A percentile compares a stretch with the other conserved stretches of the same genome.
phyloP scores from a whole-genome alignment of 371 early-diverging fungal species.

The Mucor ambiguus region DNA sequence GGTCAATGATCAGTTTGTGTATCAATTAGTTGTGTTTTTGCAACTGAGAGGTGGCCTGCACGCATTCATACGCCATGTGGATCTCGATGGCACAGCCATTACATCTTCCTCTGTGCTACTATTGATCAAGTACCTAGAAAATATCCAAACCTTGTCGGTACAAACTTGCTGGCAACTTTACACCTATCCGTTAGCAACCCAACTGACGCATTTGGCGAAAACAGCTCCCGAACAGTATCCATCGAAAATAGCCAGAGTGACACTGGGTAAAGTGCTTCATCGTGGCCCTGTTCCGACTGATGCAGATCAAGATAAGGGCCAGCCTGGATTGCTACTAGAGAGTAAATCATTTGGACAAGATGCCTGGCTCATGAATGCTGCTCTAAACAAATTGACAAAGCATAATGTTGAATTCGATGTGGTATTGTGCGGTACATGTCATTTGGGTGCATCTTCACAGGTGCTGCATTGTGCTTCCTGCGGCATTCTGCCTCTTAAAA shows the following conservation, averaged over 20 bases:
- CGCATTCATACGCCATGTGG: constrained; percentile 4
- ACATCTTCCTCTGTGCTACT: constrained; percentile 14
- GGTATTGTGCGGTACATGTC: constrained; percentile 20
- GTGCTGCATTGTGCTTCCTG: constrained; percentile 20
- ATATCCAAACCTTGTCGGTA: constrained; percentile 21
- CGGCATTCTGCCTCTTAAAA: constrained; percentile 19
- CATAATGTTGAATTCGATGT: constrained; percentile 21
- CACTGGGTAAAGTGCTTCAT: constrained; percentile 20
- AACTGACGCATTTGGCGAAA: constrained; percentile 12
- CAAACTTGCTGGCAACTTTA: constrained; percentile 23
- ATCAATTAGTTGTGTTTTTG: constrained; percentile 17
- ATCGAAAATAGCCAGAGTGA: constrained; percentile 12
- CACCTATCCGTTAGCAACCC: constrained; percentile 16
- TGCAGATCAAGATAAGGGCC: background rate
- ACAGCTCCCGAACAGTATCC: background rate
- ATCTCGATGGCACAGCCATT: constrained; percentile 10
- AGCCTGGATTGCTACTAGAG: background rate
- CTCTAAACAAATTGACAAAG: constrained; percentile 19
- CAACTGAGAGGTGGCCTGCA: constrained; percentile 7
- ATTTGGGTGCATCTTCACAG: constrained; percentile 21
- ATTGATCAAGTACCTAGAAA: constrained; percentile 17
- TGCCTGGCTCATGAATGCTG: constrained; percentile 23
- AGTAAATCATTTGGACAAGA: constrained; percentile 32
- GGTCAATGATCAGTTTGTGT: constrained; percentile 18
- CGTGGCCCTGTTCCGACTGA: constrained; percentile 6